Conservation (phyloP, 164 flowering plant species). For the Umbellularia californica region DNA sequence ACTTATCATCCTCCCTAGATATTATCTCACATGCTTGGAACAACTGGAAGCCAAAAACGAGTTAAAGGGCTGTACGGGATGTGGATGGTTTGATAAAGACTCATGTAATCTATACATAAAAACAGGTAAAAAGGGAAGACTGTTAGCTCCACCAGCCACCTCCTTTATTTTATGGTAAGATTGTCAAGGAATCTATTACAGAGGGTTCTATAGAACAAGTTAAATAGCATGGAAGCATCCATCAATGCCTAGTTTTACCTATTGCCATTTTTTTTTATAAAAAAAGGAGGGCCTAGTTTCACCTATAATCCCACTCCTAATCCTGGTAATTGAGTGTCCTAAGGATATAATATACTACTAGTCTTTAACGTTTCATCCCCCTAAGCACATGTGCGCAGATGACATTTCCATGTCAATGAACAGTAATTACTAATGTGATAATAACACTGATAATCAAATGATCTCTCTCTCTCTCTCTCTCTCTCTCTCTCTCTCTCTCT, state of each 20-base stretch:
- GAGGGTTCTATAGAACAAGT: neutral
- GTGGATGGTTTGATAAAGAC: too few relatives aligned
- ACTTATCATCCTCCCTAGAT: too few relatives aligned
- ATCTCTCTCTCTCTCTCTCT: neutral
- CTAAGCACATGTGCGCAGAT: slow-evolving; percentile 11
- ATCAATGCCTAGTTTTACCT: slow-evolving; percentile 21
- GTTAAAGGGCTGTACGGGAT: too few relatives aligned
- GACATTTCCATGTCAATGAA: neutral
- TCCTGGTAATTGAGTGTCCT: slow-evolving; percentile 10
- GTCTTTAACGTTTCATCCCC: neutral
- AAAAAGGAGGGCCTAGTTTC: too few relatives aligned
- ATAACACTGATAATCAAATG: neutral
- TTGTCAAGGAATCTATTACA: slow-evolving; percentile 13
- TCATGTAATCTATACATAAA: too few relatives aligned
- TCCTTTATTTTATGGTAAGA: slow-evolving; percentile 9
- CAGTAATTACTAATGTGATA: neutral
- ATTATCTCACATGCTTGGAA: too few relatives aligned
- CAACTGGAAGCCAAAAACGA: too few relatives aligned
- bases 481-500: too few relatives aligned
- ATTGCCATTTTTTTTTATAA: slow-evolving; percentile 5
- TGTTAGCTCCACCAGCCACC: slow-evolving; percentile 11
- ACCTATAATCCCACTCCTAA: neutral
- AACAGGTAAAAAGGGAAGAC: neutral
- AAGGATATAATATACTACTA: neutral
- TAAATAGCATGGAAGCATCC: slow-evolving; percentile 22